These are phyloP conservation scores for Gastrolobium bilobum DNA, from an alignment of 306 rosid species.

Conservation along the genomic window DNA sequence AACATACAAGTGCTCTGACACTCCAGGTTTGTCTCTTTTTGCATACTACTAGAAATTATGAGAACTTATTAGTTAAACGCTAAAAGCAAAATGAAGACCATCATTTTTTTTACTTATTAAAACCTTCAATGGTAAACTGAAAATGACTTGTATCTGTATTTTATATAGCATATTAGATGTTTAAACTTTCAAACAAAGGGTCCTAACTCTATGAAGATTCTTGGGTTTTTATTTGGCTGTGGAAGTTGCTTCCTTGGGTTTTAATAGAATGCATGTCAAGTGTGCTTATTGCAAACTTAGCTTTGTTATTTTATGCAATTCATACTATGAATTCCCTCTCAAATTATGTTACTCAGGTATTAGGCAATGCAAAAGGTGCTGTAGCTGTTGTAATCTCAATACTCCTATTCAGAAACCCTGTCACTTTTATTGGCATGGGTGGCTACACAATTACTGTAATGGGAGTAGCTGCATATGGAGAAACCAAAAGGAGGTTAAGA, in stretches of 20 bases:
- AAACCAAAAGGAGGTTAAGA: slow-evolving; percentile 89
- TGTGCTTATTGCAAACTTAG: slow-evolving; percentile 23
- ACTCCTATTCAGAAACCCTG: slow-evolving; percentile 92
- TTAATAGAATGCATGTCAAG: background rate
- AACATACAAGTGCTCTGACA: slow-evolving; percentile 93
- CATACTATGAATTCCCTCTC: background rate
- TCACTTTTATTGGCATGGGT: slow-evolving; percentile 85
- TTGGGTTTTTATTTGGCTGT: background rate
- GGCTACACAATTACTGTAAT: slow-evolving; percentile 82
- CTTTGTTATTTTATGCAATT: slow-evolving; percentile 4
- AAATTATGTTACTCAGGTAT: slow-evolving; percentile 64
- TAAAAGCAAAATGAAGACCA: background rate
- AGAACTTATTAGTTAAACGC: background rate
- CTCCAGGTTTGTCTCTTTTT: slow-evolving; percentile 77
- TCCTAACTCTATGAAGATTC: background rate
- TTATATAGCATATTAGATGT: background rate
- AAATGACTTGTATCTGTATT: background rate
- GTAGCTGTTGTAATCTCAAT: slow-evolving; percentile 98
- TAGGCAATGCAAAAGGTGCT: slow-evolving; percentile 99
- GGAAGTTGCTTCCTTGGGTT: slow-evolving; percentile 9
- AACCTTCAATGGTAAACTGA: slow-evolving; percentile 15
- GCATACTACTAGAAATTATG: slow-evolving; percentile 27
- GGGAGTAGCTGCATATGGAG: slow-evolving; percentile 94
- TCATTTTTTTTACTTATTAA: background rate
- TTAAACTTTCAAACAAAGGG: background rate